Percentiles rank a stretch among this genome's conserved stretches.
These are phyloP conservation scores for Penicillium sp. DNA, from an alignment of 2,329 filamentous ascomycete genomes.

Conservation along the genomic window DNA sequence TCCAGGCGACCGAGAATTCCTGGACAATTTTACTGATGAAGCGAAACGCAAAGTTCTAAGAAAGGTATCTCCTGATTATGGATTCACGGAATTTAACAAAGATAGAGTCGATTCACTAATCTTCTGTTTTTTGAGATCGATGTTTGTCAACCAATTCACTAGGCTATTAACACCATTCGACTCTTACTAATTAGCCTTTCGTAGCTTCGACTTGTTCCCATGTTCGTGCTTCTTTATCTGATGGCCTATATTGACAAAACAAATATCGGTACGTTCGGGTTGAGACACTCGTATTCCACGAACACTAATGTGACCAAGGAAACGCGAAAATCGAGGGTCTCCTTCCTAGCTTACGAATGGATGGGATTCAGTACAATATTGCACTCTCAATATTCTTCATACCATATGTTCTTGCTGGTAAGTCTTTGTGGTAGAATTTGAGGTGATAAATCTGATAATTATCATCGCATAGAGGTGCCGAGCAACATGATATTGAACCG, in stretches of 20 bases:
- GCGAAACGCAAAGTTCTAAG: constrained; percentile 22
- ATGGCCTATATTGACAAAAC: constrained; percentile 22
- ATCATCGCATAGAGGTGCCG: constrained; percentile 48
- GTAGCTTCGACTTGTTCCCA: constrained; percentile 16
- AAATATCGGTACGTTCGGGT: constrained; percentile 17
- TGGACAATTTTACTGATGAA: constrained; percentile 30
- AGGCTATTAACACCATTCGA: not conserved
- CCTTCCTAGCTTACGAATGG: constrained; percentile 62
- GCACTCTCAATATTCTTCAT: constrained; percentile 80
- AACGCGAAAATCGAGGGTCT: constrained; percentile 64
- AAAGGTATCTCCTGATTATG: constrained; percentile 15
- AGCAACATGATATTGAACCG: constrained; percentile 27
- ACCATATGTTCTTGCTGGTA: constrained; percentile 74
- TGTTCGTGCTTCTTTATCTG: constrained; percentile 22
- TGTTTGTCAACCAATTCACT: not conserved
- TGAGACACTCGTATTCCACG: not conserved
- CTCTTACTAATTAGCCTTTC: not conserved
- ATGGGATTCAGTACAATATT: constrained; percentile 68
- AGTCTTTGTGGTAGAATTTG: not conserved
- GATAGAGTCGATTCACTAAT: not conserved
- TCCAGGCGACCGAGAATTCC: constrained; percentile 35
- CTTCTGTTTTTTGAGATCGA: not conserved
- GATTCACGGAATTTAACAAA: too few species aligned
- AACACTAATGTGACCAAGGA: constrained; percentile 3
- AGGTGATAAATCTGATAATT: constrained; percentile 71